Percentiles rank a stretch among this genome's conserved stretches.
Evolutionary conservation across 2,329 filamentous ascomycete genomes (phyloP).

Genomic region (Stemphylium beticola): DNA sequence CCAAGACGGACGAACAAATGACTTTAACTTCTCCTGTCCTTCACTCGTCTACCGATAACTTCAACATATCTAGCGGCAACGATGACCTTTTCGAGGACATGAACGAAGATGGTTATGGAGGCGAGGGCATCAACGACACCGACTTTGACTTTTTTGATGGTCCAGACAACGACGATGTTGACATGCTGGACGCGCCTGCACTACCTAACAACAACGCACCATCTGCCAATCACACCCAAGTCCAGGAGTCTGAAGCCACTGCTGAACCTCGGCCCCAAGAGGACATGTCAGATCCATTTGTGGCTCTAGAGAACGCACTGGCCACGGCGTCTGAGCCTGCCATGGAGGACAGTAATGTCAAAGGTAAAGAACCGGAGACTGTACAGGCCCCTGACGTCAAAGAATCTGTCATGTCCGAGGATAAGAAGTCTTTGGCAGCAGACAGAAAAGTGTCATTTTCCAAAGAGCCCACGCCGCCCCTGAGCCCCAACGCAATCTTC

Average conservation of each 20-base stretch:
- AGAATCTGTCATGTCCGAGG: not conserved
- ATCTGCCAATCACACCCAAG: not conserved
- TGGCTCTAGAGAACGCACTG: conserved; percentile 39
- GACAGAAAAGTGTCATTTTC: not conserved
- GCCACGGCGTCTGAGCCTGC: conserved; percentile 15
- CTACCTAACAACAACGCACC: conserved; percentile 23
- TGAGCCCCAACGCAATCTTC: conserved; percentile 52
- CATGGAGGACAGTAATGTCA: conserved; percentile 1
- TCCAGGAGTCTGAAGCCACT: not conserved
- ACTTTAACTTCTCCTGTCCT: conserved; percentile 33
- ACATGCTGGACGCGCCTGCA: conserved; percentile 40
- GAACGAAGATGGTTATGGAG: conserved; percentile 73
- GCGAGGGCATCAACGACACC: conserved; percentile 77
- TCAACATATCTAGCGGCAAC: conserved; percentile 31
- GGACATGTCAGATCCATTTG: conserved; percentile 34
- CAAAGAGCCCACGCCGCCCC: conserved; percentile 42
- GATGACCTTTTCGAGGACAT: conserved; percentile 71
- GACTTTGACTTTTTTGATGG: conserved; percentile 87
- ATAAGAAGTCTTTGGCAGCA: not conserved
- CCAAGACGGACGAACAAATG: conserved; percentile 25
- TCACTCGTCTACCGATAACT: conserved; percentile 29
- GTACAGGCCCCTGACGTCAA: not conserved
- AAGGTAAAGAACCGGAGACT: conserved; percentile 5
- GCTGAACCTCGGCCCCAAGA: conserved; percentile 24
- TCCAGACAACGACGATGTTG: conserved; percentile 51